A percentile compares a stretch with the other conserved stretches of the same genome.
Conservation (phyloP, 2,329 filamentous ascomycete genomes). For the Clarireedia homoeocarpa region DNA sequence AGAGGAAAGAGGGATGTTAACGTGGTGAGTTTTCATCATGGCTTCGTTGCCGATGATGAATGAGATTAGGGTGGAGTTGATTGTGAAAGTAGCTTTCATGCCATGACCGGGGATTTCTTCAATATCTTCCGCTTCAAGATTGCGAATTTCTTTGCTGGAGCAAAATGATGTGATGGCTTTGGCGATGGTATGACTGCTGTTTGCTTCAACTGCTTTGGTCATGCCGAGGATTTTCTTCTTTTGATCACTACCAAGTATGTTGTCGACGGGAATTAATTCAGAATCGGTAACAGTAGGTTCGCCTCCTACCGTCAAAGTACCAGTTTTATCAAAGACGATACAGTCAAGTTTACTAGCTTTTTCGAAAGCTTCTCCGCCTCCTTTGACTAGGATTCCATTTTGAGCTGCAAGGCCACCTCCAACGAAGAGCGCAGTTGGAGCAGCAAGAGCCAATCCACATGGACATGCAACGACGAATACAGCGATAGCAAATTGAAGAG, state of each 20-base stretch:
- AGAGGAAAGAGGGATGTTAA: constrained; percentile 33
- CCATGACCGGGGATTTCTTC: constrained; percentile 67
- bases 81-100: constrained; percentile 48
- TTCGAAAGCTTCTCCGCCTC: constrained; percentile 52
- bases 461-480: constrained; percentile 54
- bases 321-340: constrained; percentile 54
- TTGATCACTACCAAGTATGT: background rate
- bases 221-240: constrained; percentile 39
- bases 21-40: constrained; percentile 48
- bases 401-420: constrained; percentile 49
- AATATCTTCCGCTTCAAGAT: constrained; percentile 35
- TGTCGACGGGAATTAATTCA: constrained; percentile 18
- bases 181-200: constrained; percentile 68
- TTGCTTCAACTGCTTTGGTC: constrained; percentile 56
- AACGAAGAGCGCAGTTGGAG: constrained; percentile 51
- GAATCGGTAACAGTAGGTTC: constrained; percentile 55
- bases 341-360: constrained; percentile 47
- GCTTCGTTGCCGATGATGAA: constrained; percentile 66
- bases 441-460: constrained; percentile 52
- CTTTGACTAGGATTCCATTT: constrained; percentile 49
- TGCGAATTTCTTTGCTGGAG: constrained; percentile 26
- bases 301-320: constrained; percentile 51
- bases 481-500: constrained; percentile 65
- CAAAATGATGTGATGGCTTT: constrained; percentile 62
- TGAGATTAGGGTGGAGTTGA: constrained; percentile 29